Conservation (phyloP, 2,329 filamentous ascomycete genomes). For the Apiospora hydei region DNA sequence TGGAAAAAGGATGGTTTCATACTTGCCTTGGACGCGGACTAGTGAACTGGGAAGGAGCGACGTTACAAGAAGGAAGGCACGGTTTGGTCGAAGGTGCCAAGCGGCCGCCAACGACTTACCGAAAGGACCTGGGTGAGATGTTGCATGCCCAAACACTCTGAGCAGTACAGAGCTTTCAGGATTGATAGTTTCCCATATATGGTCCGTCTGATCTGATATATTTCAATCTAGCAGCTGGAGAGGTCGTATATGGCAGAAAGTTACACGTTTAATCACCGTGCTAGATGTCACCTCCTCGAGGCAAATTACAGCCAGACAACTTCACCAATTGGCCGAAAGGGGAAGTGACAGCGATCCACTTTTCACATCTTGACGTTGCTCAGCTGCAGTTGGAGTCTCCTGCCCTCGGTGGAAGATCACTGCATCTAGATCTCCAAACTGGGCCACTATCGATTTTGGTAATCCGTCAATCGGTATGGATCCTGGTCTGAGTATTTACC, state of each 20-base stretch:
- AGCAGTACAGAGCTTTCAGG: background rate
- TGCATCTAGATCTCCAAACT: background rate
- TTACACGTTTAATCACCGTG: conserved; percentile 9
- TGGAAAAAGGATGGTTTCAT: background rate
- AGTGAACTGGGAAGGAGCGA: background rate
- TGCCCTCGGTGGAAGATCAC: conserved; percentile 1
- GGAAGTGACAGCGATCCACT: conserved; percentile 11
- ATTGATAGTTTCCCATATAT: conserved; percentile 6
- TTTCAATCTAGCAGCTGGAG: background rate
- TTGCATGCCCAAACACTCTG: background rate
- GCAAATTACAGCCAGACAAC: conserved; percentile 23
- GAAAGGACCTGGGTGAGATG: background rate
- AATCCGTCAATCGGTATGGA: background rate
- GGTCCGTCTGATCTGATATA: conserved; percentile 8
- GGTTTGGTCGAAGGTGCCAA: background rate
- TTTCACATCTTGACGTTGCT: conserved; percentile 21
- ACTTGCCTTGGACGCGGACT: background rate
- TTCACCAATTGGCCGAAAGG: conserved; percentile 4
- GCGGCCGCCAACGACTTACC: conserved; percentile 13
- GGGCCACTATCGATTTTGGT: background rate
- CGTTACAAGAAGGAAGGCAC: conserved; percentile 2
- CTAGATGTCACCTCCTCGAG: conserved; percentile 23
- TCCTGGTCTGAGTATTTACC: background rate
- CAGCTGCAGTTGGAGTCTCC: conserved; percentile 17
- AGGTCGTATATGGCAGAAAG: background rate